Evolutionary conservation across 2,329 filamentous ascomycete genomes (phyloP).

Genomic region (Dactylellina sp.): DNA sequence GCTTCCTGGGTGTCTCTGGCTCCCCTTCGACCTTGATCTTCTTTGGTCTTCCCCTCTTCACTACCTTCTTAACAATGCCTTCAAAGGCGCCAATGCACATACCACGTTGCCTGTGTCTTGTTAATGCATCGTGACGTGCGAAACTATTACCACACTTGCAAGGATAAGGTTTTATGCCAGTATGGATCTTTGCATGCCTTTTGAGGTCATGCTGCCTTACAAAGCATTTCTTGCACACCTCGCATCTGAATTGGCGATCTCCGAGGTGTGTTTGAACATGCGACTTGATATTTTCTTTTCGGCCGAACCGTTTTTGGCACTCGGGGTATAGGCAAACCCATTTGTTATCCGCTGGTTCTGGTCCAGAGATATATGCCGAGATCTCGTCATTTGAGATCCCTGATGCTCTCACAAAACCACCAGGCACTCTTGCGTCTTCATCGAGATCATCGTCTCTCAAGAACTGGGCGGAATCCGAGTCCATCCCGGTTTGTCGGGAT

Average conservation of each 20-base stretch:
- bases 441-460: constrained; percentile 43
- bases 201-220: constrained; percentile 97
- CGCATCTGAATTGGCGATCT: constrained; percentile 93
- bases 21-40: constrained; percentile 58
- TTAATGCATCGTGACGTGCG: constrained; percentile 92
- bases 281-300: constrained; percentile 98
- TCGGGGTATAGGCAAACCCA: constrained; percentile 81
- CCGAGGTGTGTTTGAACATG: constrained; percentile 98
- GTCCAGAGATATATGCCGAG: constrained; percentile 77
- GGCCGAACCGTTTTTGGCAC: constrained; percentile 90
- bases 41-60: constrained; percentile 70
- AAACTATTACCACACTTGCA: constrained; percentile 96
- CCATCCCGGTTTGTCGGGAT: constrained; percentile 31
- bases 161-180: constrained; percentile 91
- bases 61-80: constrained; percentile 76
- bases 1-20: constrained; percentile 45
- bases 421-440: constrained; percentile 45
- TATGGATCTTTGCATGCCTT: constrained; percentile 96
- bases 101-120: constrained; percentile 90
- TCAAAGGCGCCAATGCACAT: constrained; percentile 98
- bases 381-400: constrained; percentile 90
- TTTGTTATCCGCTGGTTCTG: constrained; percentile 78
- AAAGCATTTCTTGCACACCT: constrained; percentile 93
- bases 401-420: constrained; percentile 47
- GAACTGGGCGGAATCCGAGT: constrained; percentile 26